Percentiles rank a stretch among this genome's conserved stretches.
Conservation (phyloP, 345 rosid species). For the sweet orange (Citrus sinensis) region DVS_A1.0 CM039166.1:24491001-24491500, state of each 20-base stretch:
- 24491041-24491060: conserved; percentile 58
- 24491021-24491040: conserved; percentile 46
- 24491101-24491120: conserved; percentile 88
- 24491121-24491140: conserved; percentile 22
- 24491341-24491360: conserved; percentile 80
- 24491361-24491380: conserved; percentile 71
- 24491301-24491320: no score
- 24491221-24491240: conserved; percentile 73
- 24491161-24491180: conserved; percentile 47
- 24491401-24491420: conserved; percentile 84
- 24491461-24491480: no score
- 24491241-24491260: conserved; percentile 74
- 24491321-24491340: conserved; percentile 38
- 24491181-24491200: conserved; percentile 74
- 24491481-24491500: no score
- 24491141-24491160: no score
- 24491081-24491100: conserved; percentile 62
- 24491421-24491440: conserved; percentile 33
- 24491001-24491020: conserved; percentile 76
- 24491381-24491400: conserved; percentile 64
- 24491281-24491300: no score
- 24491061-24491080: conserved; percentile 91
- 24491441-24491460: no score
- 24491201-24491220: conserved; percentile 78
- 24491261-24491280: conserved; percentile 38